phyloP scores from a whole-genome alignment of 2,329 filamentous ascomycete genomes.

The Ramularia endophylla region DNA sequence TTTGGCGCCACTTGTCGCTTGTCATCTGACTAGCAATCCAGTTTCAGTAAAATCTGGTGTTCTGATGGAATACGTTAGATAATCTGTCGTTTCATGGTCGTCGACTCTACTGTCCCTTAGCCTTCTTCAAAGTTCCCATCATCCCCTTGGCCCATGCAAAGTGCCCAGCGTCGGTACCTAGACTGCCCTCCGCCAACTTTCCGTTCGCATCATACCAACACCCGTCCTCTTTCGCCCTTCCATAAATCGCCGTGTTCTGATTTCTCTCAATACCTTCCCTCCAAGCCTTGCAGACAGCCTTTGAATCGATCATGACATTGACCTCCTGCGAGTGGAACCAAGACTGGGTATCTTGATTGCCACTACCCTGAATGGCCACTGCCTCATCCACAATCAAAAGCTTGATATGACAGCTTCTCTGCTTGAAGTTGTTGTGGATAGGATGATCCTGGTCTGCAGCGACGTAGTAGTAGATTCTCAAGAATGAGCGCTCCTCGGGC shows the following conservation, averaged over 20 bases:
- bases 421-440: slow-evolving; percentile 60
- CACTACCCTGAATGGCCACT: slow-evolving; percentile 67
- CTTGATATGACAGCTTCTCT: slow-evolving; percentile 69
- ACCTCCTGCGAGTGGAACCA: slow-evolving; percentile 76
- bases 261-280: slow-evolving; percentile 56
- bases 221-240: slow-evolving; percentile 51
- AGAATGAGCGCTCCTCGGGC: slow-evolving; percentile 38
- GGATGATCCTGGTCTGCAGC: slow-evolving; percentile 66
- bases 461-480: slow-evolving; percentile 61
- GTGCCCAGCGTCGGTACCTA: slow-evolving; percentile 35
- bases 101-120: slow-evolving; percentile 12
- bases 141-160: slow-evolving; percentile 17
- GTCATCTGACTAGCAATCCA: too few relatives aligned
- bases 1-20: too few relatives aligned
- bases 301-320: slow-evolving; percentile 67
- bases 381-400: slow-evolving; percentile 65
- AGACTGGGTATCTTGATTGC: slow-evolving; percentile 74
- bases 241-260: slow-evolving; percentile 60
- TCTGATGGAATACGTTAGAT: too few relatives aligned
- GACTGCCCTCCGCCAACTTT: slow-evolving; percentile 36
- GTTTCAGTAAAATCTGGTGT: too few relatives aligned
- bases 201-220: slow-evolving; percentile 53
- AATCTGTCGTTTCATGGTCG: too few relatives aligned
- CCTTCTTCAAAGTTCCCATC: slow-evolving; percentile 17
- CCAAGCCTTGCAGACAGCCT: slow-evolving; percentile 55